phyloP scores from a whole-genome alignment of 2,329 filamentous ascomycete genomes.

The Aspergillus quadrilineatus region DNA sequence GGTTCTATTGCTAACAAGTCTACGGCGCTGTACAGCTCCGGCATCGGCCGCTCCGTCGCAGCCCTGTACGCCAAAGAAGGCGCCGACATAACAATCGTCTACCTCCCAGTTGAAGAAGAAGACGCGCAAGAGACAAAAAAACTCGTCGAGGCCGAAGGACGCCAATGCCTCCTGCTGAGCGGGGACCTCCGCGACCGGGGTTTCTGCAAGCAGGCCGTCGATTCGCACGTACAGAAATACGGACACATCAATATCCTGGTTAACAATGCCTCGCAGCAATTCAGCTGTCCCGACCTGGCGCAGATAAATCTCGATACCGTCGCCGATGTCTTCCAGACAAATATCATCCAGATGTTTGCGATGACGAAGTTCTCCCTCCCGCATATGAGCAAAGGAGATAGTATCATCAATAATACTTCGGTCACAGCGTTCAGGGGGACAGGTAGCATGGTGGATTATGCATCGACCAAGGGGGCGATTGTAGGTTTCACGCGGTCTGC shows the following conservation, averaged over 20 bases:
- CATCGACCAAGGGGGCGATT: slow-evolving; percentile 60
- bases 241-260: slow-evolving; percentile 51
- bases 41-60: slow-evolving; percentile 56
- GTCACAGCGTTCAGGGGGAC: slow-evolving; percentile 57
- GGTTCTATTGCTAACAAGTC: background rate
- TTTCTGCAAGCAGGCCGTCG: slow-evolving; percentile 52
- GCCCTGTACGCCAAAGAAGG: slow-evolving; percentile 60
- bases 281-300: slow-evolving; percentile 53
- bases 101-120: slow-evolving; percentile 56
- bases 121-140: slow-evolving; percentile 57
- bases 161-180: slow-evolving; percentile 49
- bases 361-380: slow-evolving; percentile 58
- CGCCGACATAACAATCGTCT: slow-evolving; percentile 56
- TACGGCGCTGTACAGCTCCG: slow-evolving; percentile 40
- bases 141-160: slow-evolving; percentile 53
- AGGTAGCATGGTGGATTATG: slow-evolving; percentile 54
- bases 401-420: slow-evolving; percentile 59
- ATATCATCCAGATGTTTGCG: slow-evolving; percentile 60
- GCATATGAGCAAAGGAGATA: slow-evolving; percentile 54
- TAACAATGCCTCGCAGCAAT: slow-evolving; percentile 61
- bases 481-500: slow-evolving; percentile 56
- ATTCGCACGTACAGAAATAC: slow-evolving; percentile 54
- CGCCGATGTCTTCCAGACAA: slow-evolving; percentile 57
- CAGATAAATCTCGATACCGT: slow-evolving; percentile 57
- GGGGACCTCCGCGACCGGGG: slow-evolving; percentile 52